Base-by-base conservation (phyloP, 2,329 filamentous ascomycete species). In the Cordyceps cicadae region DNA sequence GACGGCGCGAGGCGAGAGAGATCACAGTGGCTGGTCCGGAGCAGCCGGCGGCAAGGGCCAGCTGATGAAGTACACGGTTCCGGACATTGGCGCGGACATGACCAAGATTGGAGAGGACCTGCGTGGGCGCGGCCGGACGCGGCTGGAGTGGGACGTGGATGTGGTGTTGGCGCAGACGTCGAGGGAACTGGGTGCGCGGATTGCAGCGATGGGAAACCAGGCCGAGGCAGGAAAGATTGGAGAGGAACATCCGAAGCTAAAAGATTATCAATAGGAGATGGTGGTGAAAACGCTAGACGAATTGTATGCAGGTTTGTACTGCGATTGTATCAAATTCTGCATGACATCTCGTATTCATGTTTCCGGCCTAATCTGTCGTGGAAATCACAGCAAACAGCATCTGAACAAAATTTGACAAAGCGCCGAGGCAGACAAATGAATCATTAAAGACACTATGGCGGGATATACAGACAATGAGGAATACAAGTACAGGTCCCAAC, bases 11-110 rank as follows among this genome's bases (percentile, higher is more conserved):
- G 84, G 0, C 71, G 81, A 3, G 74, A 78, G 11, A 70, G 81
- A 9, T 77, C 74, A 9, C 79, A 82, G 62, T 76, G 75, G 67
- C 68, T 83, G 0, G 79, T 83, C 0, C 70, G 73, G 5, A 83
- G 75, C 54, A 84, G 81, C 60, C 24, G 53, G 11, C 17, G 19
- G 75, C 53, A 54, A n/a, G 24, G 39, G 53, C 6, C 39, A 19
- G 74, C 37, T 54, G 39, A 45, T 54, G 24, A 54, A 54, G 53
- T 32, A 24, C 39, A 41, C 12, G 53, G 39, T 32, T 15, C 53
- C 53, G 17, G 53, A 9, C 2, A 15, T 54, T 21, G 39, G 39
- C 15, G 19, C 21, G 12, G 53, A 54, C 43, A 48, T 49, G 54
- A 14, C 8, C 54, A 37, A 46, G 24, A 55, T 46, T 2, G 17